Base-by-base conservation (phyloP, 352 stramenopile genomes). In the Phytophthora boehmeriae region DNA sequence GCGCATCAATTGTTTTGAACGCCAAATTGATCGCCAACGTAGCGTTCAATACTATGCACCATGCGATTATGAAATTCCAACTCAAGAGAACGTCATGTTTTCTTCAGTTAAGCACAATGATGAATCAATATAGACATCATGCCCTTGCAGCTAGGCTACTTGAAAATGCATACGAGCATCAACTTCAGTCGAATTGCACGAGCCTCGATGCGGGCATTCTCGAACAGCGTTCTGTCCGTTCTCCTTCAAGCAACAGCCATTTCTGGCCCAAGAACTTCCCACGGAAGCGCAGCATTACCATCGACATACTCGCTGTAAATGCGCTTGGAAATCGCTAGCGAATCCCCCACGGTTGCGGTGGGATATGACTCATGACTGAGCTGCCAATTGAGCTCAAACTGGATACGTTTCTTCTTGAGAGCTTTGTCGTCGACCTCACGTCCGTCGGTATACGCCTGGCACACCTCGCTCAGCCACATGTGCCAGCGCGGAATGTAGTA, bases 401-500 rank as follows among this genome's bases (percentile, higher is more conserved):
- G 60, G 6, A 88, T 72, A 10, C 75, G 78, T 6, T 72, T 74
- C 14, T 71, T 42, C 36, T 74, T 74, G 9, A 88, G 56, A 34
- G 71, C 65, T 4, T 68, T 55, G 27, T 76, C 68, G 35, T 90
- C 61, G 49, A 90, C 80, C 8, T 79, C 66, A 19, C 77, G 83
- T n/a, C 75, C 48, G 10, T 84, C 60, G 27, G 71, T 75, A 67
- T 90, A 90, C 20, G 83, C 67, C 19, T 83, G 51, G n/a, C 80
- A 89, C 5, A 86, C 81, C 28, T 90, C 83, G 0, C 65, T 76
- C 32, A 90, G 67, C 83, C 83, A 92, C 38, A 90, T 82, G 32
- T 67, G 72, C 83, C 83, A 92, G n/a, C 83, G 83, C n/a, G 63
- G 68, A 17, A 88, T 30, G 64, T 92, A 90, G 59, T 91, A 92